Percentiles rank a stretch among this genome's conserved stretches.
phyloP scores from a whole-genome alignment of 1,284 basidiomycete genomes.

The Cutaneotrichosporon sp. region DNA sequence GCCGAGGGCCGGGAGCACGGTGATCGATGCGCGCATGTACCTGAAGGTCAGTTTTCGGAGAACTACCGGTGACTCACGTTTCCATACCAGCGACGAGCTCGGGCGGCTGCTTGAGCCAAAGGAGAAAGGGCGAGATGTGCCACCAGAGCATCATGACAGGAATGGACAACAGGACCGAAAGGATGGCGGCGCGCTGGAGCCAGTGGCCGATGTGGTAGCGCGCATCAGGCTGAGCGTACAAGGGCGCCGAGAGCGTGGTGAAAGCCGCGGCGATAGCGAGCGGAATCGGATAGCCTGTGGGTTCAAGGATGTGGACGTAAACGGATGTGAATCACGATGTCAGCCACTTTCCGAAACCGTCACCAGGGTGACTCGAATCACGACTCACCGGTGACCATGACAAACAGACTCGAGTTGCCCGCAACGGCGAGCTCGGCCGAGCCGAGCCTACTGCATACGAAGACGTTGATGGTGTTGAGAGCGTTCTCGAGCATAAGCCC shows the following conservation, averaged over 20 bases:
- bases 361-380: not conserved
- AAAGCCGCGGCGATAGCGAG: slow-evolving; percentile 44
- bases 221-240: slow-evolving; percentile 29
- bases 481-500: slow-evolving; percentile 31
- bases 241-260: slow-evolving; percentile 42
- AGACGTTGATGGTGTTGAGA: slow-evolving; percentile 31
- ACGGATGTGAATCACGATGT: not conserved
- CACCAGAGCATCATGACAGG: slow-evolving; percentile 38
- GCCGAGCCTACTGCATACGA: slow-evolving; percentile 34
- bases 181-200: slow-evolving; percentile 37
- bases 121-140: slow-evolving; percentile 32
- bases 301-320: not conserved
- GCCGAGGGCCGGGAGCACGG: slow-evolving; percentile 27
- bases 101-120: slow-evolving; percentile 31
- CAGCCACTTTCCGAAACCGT: not conserved
- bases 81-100: slow-evolving; percentile 30
- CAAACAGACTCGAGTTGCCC: slow-evolving; percentile 37
- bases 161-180: slow-evolving; percentile 29
- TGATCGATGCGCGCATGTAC: slow-evolving; percentile 21
- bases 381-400: slow-evolving; percentile 36
- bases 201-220: slow-evolving; percentile 41
- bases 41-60: slow-evolving; percentile 8
- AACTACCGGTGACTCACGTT: slow-evolving; percentile 17
- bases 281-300: slow-evolving; percentile 28
- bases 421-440: slow-evolving; percentile 33